Evolutionary conservation across 2,329 filamentous ascomycete genomes (phyloP).

Genomic region (Fusarium sp.): DNA sequence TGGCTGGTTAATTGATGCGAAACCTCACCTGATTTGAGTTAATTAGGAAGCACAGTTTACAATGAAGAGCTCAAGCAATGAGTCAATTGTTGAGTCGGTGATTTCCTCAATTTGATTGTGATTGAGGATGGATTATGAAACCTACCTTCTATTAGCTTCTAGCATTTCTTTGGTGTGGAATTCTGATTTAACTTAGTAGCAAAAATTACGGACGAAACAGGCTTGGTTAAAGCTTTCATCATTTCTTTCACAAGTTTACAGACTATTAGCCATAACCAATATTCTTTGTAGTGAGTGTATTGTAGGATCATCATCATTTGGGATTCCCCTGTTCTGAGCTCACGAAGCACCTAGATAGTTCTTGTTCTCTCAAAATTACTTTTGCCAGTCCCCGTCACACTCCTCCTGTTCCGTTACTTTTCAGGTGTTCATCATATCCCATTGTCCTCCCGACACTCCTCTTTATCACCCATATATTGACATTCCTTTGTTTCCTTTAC

Average conservation of each 20-base stretch:
- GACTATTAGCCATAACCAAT: not conserved
- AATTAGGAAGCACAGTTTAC: not conserved
- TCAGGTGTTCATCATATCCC: not conserved
- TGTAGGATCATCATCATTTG: not conserved
- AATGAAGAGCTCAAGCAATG: no score
- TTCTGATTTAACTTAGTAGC: no score
- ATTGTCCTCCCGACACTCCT: not conserved
- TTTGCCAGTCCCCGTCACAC: not conserved
- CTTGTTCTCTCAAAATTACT: not conserved
- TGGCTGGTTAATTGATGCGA: not conserved
- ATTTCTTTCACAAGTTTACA: not conserved
- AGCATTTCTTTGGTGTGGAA: not conserved
- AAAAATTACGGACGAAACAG: no score
- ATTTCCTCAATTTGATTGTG: not conserved
- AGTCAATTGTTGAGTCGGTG: no score
- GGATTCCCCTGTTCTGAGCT: not conserved
- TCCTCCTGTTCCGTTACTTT: slow-evolving; percentile 13
- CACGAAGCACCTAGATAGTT: not conserved
- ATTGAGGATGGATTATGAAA: no score
- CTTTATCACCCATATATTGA: not conserved
- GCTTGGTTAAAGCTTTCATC: not conserved
- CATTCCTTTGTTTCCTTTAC: slow-evolving; percentile 49
- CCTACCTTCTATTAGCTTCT: no score
- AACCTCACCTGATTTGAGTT: not conserved
- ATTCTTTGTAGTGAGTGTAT: not conserved